phyloP scores from a whole-genome alignment of 306 rosid genomes.

The Vachellia pachyceras region DNA sequence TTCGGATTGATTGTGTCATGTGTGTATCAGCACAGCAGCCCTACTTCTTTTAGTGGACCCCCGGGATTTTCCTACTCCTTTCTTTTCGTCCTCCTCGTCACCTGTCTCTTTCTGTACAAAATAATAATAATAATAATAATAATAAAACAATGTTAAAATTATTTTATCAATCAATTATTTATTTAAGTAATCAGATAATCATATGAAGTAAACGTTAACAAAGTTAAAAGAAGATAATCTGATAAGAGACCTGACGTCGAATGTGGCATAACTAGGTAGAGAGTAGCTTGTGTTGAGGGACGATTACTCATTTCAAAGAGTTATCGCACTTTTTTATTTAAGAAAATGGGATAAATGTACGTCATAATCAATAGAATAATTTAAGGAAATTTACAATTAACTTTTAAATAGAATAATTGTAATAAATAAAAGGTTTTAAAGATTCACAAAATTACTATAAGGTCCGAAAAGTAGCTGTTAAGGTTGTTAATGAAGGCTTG shows the following conservation, averaged over 20 bases:
- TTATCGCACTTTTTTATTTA: not conserved
- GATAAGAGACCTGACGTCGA: not conserved
- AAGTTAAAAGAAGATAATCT: not conserved
- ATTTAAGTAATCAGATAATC: not conserved
- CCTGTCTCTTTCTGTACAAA: constrained; percentile 45
- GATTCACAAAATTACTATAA: too few relatives aligned
- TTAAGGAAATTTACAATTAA: too few relatives aligned
- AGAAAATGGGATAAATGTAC: not conserved
- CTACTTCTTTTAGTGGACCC: constrained; percentile 75
- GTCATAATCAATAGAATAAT: too few relatives aligned
- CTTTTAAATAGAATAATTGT: too few relatives aligned
- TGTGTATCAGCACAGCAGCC: constrained; percentile 92
- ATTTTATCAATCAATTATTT: not conserved
- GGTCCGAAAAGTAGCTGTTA: too few relatives aligned
- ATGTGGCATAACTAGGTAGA: not conserved
- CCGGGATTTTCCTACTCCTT: constrained; percentile 59
- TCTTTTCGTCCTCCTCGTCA: constrained; percentile 55
- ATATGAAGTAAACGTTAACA: not conserved
- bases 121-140: too few relatives aligned
- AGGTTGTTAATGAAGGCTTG: too few relatives aligned
- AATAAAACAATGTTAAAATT: not conserved
- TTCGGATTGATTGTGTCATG: constrained; percentile 95
- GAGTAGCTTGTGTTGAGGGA: not conserved
- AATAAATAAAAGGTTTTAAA: too few relatives aligned
- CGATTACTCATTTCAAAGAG: not conserved